Evolutionary conservation across 345 rosid species (phyloP).

Genomic region (Citrus medica): DNA sequence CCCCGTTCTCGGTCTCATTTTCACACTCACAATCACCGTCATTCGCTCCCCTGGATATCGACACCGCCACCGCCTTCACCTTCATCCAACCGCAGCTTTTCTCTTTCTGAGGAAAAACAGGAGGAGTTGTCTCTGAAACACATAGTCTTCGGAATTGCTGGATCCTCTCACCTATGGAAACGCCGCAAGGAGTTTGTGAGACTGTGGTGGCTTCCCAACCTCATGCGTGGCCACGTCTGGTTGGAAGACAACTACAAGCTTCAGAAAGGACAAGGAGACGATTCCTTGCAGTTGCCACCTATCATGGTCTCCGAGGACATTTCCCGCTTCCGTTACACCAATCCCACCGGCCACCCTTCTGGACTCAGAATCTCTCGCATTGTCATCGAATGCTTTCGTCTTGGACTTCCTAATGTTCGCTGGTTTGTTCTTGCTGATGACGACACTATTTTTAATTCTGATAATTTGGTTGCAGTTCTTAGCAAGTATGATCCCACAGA

Average conservation of each 20-base stretch:
- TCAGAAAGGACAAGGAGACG: slow-evolving; percentile 44
- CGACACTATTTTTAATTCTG: slow-evolving; percentile 77
- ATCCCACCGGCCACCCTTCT: slow-evolving; percentile 90
- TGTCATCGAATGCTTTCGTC: slow-evolving; percentile 63
- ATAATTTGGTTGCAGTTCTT: slow-evolving; percentile 61
- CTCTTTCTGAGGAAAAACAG: slow-evolving; percentile 14
- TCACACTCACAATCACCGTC: not conserved
- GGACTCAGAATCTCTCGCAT: slow-evolving; percentile 89
- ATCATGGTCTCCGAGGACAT: slow-evolving; percentile 80
- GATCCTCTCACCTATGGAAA: slow-evolving; percentile 79
- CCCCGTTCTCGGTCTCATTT: slow-evolving; percentile 12
- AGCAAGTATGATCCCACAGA: slow-evolving; percentile 70
- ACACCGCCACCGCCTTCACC: slow-evolving; percentile 5
- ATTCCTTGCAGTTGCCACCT: slow-evolving; percentile 49
- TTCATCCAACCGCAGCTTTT: slow-evolving; percentile 32
- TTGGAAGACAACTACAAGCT: slow-evolving; percentile 49
- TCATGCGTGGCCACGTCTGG: slow-evolving; percentile 87
- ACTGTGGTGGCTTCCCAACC: slow-evolving; percentile 81
- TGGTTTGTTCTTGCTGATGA: slow-evolving; percentile 96
- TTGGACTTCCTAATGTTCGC: slow-evolving; percentile 52
- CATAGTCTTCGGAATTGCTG: slow-evolving; percentile 89
- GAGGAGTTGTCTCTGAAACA: slow-evolving; percentile 40
- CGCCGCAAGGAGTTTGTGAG: slow-evolving; percentile 73
- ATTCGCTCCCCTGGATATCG: not conserved
- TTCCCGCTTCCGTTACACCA: slow-evolving; percentile 85